phyloP scores from a whole-genome alignment of 805 yeast genomes.

The Candida chilensis region DNA sequence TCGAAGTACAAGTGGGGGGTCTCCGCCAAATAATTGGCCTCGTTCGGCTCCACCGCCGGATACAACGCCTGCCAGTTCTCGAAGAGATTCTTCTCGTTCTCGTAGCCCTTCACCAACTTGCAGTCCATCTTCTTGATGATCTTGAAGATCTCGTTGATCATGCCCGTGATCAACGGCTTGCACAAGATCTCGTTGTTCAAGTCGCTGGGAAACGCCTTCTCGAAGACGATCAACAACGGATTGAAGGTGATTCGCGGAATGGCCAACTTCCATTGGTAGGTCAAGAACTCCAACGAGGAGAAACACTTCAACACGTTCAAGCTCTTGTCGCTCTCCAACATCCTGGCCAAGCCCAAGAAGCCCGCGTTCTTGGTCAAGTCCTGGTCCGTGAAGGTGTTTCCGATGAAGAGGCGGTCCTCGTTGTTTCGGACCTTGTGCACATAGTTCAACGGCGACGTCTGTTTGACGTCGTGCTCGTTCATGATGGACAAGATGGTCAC shows the following conservation, averaged over 20 bases:
- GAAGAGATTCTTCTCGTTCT: slow-evolving; percentile 53
- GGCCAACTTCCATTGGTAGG: slow-evolving; percentile 81
- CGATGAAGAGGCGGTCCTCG: slow-evolving; percentile 12
- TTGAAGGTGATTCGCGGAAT: slow-evolving; percentile 71
- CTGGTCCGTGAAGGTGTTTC: no score
- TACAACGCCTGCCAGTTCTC: slow-evolving; percentile 41
- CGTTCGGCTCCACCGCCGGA: slow-evolving; percentile 12
- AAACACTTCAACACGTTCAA: slow-evolving; percentile 40
- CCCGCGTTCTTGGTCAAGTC: slow-evolving; percentile 33
- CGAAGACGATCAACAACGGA: slow-evolving; percentile 68
- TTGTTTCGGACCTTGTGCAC: slow-evolving; percentile 20
- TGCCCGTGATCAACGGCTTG: slow-evolving; percentile 76
- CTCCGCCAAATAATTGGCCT: slow-evolving; percentile 28
- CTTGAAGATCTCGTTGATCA: slow-evolving; percentile 64
- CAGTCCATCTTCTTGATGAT: slow-evolving; percentile 74
- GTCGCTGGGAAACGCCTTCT: slow-evolving; percentile 51
- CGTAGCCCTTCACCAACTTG: slow-evolving; percentile 59
- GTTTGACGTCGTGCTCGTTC: slow-evolving; percentile 52
- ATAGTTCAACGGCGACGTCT: slow-evolving; percentile 14
- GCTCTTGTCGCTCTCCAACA: slow-evolving; percentile 26
- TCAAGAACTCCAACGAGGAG: slow-evolving; percentile 47
- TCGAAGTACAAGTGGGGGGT: slow-evolving; percentile 61
- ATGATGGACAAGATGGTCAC: slow-evolving; percentile 45
- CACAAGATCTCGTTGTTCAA: slow-evolving; percentile 66
- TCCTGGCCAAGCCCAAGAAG: slow-evolving; percentile 20